A percentile compares a stretch with the other conserved stretches of the same genome.
phyloP scores from a whole-genome alignment of 148 eudicot genomes.

The Silene uniflora region DNA sequence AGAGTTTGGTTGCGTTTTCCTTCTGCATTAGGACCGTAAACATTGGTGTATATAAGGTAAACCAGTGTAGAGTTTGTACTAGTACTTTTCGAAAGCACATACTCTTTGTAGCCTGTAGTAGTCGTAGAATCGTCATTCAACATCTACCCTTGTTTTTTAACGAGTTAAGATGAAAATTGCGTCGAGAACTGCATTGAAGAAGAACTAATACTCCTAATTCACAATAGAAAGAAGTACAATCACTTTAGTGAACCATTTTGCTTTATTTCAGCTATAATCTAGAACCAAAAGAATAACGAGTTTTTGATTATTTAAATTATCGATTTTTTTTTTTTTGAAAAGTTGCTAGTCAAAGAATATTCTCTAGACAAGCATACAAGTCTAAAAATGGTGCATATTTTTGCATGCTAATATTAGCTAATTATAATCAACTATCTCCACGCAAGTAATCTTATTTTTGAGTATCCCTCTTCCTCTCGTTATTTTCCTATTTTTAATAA shows the following conservation, averaged over 20 bases:
- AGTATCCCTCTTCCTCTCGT: not conserved
- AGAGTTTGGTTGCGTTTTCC: slow-evolving; percentile 9
- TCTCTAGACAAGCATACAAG: not conserved
- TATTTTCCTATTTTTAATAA: not conserved
- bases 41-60: slow-evolving; percentile 8
- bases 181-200: too few relatives aligned
- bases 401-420: not conserved
- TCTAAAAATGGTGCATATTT: not conserved
- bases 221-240: too few relatives aligned
- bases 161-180: too few relatives aligned
- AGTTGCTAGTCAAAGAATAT: not conserved
- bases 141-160: not conserved
- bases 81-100: not conserved
- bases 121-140: not conserved
- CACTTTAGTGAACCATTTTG: too few relatives aligned
- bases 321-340: too few relatives aligned
- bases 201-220: too few relatives aligned
- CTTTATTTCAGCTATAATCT: too few relatives aligned
- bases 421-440: not conserved
- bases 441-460: not conserved
- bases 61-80: not conserved
- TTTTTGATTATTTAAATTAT: too few relatives aligned
- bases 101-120: too few relatives aligned
- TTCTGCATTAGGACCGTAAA: not conserved
- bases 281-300: too few relatives aligned